phyloP scores from a whole-genome alignment of 1,284 basidiomycete genomes.

The Xerocomus nothofagi region DNA sequence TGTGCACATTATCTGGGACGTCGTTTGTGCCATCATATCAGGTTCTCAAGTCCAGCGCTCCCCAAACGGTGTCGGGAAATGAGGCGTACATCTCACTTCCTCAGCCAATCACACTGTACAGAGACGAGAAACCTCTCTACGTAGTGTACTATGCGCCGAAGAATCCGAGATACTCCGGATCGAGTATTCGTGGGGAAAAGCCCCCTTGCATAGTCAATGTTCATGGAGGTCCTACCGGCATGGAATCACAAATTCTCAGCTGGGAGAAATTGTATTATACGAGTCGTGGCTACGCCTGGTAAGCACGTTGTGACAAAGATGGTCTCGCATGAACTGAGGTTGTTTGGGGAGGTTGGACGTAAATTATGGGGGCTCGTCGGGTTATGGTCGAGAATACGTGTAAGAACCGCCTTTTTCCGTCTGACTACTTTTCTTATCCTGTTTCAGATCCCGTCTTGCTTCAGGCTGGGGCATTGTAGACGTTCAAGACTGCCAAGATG shows the following conservation, averaged over 20 bases:
- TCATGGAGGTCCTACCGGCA: constrained; percentile 33
- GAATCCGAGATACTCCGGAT: constrained; percentile 31
- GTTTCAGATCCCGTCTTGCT: constrained; percentile 31
- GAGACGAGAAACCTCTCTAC: constrained; percentile 23
- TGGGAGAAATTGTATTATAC: constrained; percentile 35
- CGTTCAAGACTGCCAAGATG: constrained; percentile 32
- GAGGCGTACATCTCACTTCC: constrained; percentile 32
- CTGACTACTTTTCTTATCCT: background rate
- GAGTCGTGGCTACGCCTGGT: constrained; percentile 38
- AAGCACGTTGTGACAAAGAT: background rate
- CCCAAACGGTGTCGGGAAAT: constrained; percentile 5
- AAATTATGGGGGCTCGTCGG: constrained; percentile 32
- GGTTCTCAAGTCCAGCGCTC: constrained; percentile 23
- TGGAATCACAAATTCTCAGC: constrained; percentile 23
- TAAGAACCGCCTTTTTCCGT: constrained; percentile 3
- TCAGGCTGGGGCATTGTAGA: too few relatives aligned
- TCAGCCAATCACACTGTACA: constrained; percentile 25
- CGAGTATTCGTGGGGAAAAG: constrained; percentile 28
- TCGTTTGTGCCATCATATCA: constrained; percentile 27
- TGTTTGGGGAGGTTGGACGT: constrained; percentile 32
- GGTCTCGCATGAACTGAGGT: background rate
- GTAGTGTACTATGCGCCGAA: constrained; percentile 34
- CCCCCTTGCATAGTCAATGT: constrained; percentile 32
- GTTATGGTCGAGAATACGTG: constrained; percentile 36
- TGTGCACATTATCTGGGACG: constrained; percentile 20